These are phyloP conservation scores for Zygnema cylindricum DNA, from an alignment of 139 green algal genomes.

Conservation along the genomic window DNA sequence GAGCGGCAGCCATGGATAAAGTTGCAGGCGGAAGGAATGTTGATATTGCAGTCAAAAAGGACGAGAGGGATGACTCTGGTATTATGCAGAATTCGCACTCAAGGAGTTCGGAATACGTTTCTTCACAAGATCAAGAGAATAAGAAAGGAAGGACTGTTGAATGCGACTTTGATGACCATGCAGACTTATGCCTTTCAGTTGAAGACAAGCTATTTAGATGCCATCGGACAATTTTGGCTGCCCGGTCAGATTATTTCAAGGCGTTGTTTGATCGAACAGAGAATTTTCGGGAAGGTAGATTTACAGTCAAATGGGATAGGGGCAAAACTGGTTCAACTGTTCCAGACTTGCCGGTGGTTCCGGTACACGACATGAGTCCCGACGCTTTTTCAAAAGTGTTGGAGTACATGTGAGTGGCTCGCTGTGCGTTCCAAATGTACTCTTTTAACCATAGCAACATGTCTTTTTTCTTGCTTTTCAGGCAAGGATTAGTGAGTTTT, in stretches of 20 bases:
- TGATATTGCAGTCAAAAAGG: not conserved
- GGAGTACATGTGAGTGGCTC: constrained; percentile 52
- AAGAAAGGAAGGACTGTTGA: not conserved
- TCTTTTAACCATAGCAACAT: no score
- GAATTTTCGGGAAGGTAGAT: constrained; percentile 39
- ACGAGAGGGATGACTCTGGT: not conserved
- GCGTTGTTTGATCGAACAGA: constrained; percentile 34
- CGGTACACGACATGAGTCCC: constrained; percentile 23
- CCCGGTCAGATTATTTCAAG: constrained; percentile 57
- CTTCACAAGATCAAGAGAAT: not conserved
- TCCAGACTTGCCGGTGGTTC: not conserved
- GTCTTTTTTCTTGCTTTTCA: no score
- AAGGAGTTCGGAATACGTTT: not conserved
- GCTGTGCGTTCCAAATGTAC: no score
- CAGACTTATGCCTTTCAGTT: constrained; percentile 47
- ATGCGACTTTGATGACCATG: constrained; percentile 23
- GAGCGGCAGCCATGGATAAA: not conserved
- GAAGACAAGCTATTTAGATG: constrained; percentile 21
- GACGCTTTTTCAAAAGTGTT: constrained; percentile 44
- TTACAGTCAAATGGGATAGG: not conserved
- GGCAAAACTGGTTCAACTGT: not conserved
- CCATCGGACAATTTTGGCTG: constrained; percentile 45
- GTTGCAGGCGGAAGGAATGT: not conserved
- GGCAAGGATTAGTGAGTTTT: no score
- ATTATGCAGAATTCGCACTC: not conserved